phyloP scores from a whole-genome alignment of 352 stramenopile species.

The Elongisporangium senticosum region DNA sequence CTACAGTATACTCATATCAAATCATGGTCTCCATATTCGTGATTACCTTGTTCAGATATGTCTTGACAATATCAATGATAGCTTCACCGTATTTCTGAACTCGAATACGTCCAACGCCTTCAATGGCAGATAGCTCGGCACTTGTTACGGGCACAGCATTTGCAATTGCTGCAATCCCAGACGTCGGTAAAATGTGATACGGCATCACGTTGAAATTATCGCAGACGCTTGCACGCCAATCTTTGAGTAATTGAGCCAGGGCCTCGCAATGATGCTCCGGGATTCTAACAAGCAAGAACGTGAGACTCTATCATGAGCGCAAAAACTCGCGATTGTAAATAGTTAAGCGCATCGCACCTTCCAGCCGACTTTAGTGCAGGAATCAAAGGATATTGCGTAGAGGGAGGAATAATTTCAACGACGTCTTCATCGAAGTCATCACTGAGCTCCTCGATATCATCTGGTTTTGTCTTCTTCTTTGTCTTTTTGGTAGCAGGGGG shows the following conservation, averaged over 20 bases:
- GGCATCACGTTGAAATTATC: slow-evolving; percentile 85
- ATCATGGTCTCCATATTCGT: too few relatives aligned
- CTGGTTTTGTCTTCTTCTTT: slow-evolving; percentile 26
- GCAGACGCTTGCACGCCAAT: slow-evolving; percentile 82
- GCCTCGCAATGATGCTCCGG: slow-evolving; percentile 60
- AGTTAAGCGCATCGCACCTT: slow-evolving; percentile 23
- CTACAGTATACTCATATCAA: neutral
- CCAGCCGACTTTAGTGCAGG: slow-evolving; percentile 32
- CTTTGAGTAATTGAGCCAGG: slow-evolving; percentile 75
- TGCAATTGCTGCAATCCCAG: slow-evolving; percentile 74
- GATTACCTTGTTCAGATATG: slow-evolving; percentile 67
- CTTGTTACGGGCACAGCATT: slow-evolving; percentile 72
- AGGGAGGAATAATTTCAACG: slow-evolving; percentile 35
- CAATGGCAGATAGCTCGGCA: slow-evolving; percentile 72
- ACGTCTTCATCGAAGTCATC: slow-evolving; percentile 60
- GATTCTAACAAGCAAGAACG: slow-evolving; percentile 30
- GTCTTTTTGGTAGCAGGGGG: slow-evolving; percentile 20
- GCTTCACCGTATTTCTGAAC: slow-evolving; percentile 83
- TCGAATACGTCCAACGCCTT: slow-evolving; percentile 74
- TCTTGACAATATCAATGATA: slow-evolving; percentile 82
- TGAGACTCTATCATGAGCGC: neutral
- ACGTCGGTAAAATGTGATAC: slow-evolving; percentile 82
- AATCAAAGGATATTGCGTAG: slow-evolving; percentile 48
- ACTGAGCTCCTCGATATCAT: slow-evolving; percentile 56
- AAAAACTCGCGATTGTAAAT: neutral